Conservation (phyloP, 2,329 filamentous ascomycete species). For the Beauveria bassiana region DNA sequence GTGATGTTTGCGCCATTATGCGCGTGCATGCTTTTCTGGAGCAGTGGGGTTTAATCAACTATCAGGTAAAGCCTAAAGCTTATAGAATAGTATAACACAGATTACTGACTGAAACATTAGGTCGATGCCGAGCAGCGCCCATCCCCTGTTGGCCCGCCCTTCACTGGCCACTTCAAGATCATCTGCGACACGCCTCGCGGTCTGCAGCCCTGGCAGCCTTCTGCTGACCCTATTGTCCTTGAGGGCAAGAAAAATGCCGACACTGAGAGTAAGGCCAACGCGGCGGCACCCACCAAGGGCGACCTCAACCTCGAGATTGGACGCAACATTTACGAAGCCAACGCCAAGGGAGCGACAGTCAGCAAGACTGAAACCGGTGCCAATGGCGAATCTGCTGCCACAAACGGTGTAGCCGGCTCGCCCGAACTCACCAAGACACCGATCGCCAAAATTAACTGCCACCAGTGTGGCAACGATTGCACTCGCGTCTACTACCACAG, state of each 20-base stretch:
- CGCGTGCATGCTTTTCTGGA: conserved; percentile 95
- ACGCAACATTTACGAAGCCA: conserved; percentile 91
- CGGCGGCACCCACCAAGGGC: conserved; percentile 59
- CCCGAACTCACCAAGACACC: conserved; percentile 60
- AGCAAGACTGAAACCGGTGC: conserved; percentile 63
- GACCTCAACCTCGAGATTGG: conserved; percentile 89
- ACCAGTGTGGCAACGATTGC: conserved; percentile 88
- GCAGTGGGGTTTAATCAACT: conserved; percentile 98
- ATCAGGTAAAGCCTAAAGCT: conserved; percentile 60
- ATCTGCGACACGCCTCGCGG: conserved; percentile 93
- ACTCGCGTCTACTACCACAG: conserved; percentile 55
- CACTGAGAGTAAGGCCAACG: conserved; percentile 67
- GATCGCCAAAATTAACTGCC: conserved; percentile 69
- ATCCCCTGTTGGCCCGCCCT: conserved; percentile 90
- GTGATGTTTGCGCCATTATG: conserved; percentile 99
- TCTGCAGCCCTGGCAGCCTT: conserved; percentile 90
- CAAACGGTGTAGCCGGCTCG: conserved; percentile 54
- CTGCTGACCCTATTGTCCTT: conserved; percentile 62
- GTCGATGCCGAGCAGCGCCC: conserved; percentile 93
- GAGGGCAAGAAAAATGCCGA: conserved; percentile 53
- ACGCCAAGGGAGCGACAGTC: conserved; percentile 68
- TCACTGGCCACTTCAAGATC: conserved; percentile 94
- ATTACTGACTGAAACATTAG: conserved; percentile 35
- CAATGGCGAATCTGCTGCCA: conserved; percentile 62
- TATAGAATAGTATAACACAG: neutral